phyloP scores from a whole-genome alignment of 2,329 filamentous ascomycete genomes.

The Rhynchosporium agropyri region DNA sequence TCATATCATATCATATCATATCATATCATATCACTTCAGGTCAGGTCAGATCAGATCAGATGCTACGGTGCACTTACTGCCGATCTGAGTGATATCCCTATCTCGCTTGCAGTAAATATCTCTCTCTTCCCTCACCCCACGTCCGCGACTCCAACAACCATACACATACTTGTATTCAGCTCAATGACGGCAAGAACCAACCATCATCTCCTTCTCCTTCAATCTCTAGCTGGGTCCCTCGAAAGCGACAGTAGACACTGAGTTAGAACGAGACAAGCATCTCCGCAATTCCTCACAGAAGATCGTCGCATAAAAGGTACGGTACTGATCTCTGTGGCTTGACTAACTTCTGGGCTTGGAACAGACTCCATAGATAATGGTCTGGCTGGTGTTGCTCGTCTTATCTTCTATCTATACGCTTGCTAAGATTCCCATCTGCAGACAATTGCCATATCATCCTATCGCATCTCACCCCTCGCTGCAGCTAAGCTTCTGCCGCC shows the following conservation, averaged over 20 bases:
- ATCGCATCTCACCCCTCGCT: conserved; percentile 8
- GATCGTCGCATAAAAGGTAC: conserved; percentile 17
- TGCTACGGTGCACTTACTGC: conserved; percentile 16
- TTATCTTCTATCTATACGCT: conserved; percentile 18
- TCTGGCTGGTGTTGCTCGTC: background rate
- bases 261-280: conserved; percentile 5
- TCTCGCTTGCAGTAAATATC: conserved; percentile 6
- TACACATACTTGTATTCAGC: conserved; percentile 12
- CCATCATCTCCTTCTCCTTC: conserved; percentile 39
- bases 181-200: conserved; percentile 39
- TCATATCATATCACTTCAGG: conserved; percentile 1
- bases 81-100: conserved; percentile 23
- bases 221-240: conserved; percentile 37
- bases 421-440: conserved; percentile 19
- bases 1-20: background rate
- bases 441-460: background rate
- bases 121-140: background rate
- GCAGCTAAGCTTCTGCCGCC: conserved; percentile 19
- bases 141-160: background rate
- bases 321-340: conserved; percentile 4
- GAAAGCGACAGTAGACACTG: conserved; percentile 32
- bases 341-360: conserved; percentile 6
- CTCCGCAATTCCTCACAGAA: background rate
- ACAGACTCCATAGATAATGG: background rate
- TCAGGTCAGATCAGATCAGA: conserved; percentile 7